A percentile compares a stretch with the other conserved stretches of the same genome.
Evolutionary conservation across 331 rosid species (phyloP).

Genomic region (Malus hybrid): DNA sequence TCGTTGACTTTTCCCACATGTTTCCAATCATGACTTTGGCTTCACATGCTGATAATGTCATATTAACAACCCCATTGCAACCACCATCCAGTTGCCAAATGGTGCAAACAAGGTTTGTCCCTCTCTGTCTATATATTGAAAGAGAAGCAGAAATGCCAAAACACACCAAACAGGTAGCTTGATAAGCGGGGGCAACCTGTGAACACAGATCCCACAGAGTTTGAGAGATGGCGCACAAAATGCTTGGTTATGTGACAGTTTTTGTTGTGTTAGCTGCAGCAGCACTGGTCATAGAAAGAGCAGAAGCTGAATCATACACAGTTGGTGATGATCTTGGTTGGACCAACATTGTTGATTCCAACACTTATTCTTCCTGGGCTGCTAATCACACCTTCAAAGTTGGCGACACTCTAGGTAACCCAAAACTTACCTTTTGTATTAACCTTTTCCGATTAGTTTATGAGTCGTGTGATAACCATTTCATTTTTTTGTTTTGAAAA

Average conservation of each 20-base stretch:
- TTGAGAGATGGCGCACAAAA: background rate
- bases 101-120: background rate
- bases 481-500: too few species aligned
- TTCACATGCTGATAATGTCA: too few species aligned
- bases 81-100: too few species aligned
- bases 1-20: too few species aligned
- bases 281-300: background rate
- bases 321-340: slow-evolving; percentile 1
- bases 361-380: slow-evolving; percentile 13
- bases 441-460: background rate
- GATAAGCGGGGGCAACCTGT: slow-evolving; percentile 1
- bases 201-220: background rate
- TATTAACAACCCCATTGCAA: too few species aligned
- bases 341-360: background rate
- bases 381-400: background rate
- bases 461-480: background rate
- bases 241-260: background rate
- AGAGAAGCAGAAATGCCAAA: background rate
- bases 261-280: background rate
- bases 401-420: slow-evolving; percentile 20
- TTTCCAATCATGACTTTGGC: background rate
- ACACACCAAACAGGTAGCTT: background rate
- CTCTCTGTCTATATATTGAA: background rate
- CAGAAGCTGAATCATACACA: slow-evolving; percentile 1
- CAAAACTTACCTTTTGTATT: background rate